Conservation (phyloP, 768 basidiomycete species). For the Obba rivulosa region DNA sequence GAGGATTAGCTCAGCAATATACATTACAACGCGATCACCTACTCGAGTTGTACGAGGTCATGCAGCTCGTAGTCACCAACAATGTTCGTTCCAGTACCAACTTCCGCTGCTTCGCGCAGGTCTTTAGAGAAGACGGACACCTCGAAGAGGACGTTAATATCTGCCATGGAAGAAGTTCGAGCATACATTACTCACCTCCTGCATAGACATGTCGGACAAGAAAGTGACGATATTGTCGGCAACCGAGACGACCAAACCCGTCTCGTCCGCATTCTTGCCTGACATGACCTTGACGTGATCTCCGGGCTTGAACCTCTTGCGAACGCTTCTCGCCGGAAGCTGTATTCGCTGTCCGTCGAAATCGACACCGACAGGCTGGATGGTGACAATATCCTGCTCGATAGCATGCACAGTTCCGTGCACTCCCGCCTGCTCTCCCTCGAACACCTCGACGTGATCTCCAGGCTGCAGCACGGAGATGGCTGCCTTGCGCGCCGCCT, state of each 20-base stretch:
- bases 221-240: slow-evolving; percentile 91
- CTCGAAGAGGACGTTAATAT: slow-evolving; percentile 32
- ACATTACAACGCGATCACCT: slow-evolving; percentile 1
- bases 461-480: slow-evolving; percentile 94
- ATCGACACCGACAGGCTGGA: slow-evolving; percentile 76
- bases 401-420: slow-evolving; percentile 92
- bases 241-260: slow-evolving; percentile 91
- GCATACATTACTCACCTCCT: slow-evolving; percentile 56
- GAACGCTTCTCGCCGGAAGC: slow-evolving; percentile 79
- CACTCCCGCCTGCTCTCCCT: slow-evolving; percentile 92
- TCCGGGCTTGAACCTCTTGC: slow-evolving; percentile 94
- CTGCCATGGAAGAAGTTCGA: background rate
- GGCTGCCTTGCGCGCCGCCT: slow-evolving; percentile 87
- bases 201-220: slow-evolving; percentile 94
- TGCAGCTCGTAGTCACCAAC: slow-evolving; percentile 95
- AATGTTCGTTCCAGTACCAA: slow-evolving; percentile 85
- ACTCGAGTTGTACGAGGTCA: slow-evolving; percentile 96
- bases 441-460: slow-evolving; percentile 95
- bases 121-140: slow-evolving; percentile 98
- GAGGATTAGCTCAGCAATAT: slow-evolving; percentile 2
- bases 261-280: slow-evolving; percentile 91
- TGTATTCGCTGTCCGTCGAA: slow-evolving; percentile 85
- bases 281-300: slow-evolving; percentile 99
- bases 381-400: slow-evolving; percentile 77
- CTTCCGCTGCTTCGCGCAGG: slow-evolving; percentile 94